A percentile compares a stretch with the other conserved stretches of the same genome.
These are phyloP conservation scores for Simplicillium aogashimaense DNA, from an alignment of 2,329 filamentous ascomycete genomes.

Conservation along the genomic window DNA sequence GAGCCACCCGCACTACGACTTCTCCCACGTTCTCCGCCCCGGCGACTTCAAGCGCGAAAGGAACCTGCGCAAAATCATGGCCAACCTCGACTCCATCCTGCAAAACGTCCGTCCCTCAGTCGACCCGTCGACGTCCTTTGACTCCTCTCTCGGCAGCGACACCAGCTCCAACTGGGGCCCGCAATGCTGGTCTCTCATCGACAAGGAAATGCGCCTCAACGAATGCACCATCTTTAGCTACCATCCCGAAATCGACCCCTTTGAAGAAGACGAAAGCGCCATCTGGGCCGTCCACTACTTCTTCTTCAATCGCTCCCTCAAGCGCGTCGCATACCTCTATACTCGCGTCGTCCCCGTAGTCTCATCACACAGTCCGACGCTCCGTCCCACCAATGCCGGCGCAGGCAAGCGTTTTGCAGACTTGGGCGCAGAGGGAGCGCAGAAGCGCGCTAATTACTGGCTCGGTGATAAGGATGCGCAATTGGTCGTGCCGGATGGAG, in stretches of 20 bases:
- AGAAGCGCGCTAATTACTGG: slow-evolving; percentile 82
- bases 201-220: slow-evolving; percentile 87
- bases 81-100: slow-evolving; percentile 76
- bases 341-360: slow-evolving; percentile 78
- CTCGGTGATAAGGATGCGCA: slow-evolving; percentile 57
- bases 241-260: slow-evolving; percentile 79
- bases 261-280: slow-evolving; percentile 82
- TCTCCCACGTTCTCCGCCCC: slow-evolving; percentile 82
- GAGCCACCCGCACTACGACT: slow-evolving; percentile 86
- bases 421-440: slow-evolving; percentile 23
- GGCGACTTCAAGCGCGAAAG: slow-evolving; percentile 83
- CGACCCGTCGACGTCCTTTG: slow-evolving; percentile 32
- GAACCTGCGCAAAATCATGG: slow-evolving; percentile 72
- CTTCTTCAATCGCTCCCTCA: slow-evolving; percentile 89
- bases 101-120: slow-evolving; percentile 66
- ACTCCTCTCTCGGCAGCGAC: slow-evolving; percentile 29
- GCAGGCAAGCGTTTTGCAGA: slow-evolving; percentile 11
- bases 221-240: slow-evolving; percentile 88
- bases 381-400: slow-evolving; percentile 22
- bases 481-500: slow-evolving; percentile 31
- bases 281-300: slow-evolving; percentile 97
- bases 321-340: slow-evolving; percentile 90
- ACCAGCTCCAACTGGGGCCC: slow-evolving; percentile 68
- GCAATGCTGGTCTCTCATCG: slow-evolving; percentile 82
- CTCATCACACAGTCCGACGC: slow-evolving; percentile 48